Conservation (phyloP, 1,284 basidiomycete species). For the Entoloma clypeatum region DNA sequence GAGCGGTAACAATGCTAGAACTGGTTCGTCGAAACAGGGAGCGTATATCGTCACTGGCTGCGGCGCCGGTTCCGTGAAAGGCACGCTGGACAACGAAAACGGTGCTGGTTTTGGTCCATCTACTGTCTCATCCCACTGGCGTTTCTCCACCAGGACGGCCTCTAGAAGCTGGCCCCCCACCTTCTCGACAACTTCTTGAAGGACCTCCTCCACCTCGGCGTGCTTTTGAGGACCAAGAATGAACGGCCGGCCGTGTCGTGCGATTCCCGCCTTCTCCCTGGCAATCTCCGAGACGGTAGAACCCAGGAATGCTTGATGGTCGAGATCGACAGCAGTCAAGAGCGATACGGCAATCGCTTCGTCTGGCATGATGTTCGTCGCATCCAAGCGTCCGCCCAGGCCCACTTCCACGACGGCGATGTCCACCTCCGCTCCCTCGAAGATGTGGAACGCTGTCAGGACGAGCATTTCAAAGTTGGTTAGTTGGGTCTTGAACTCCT, state of each 20-base stretch:
- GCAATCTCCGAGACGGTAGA: slow-evolving; percentile 74
- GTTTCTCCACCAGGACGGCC: slow-evolving; percentile 25
- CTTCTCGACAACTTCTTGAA: slow-evolving; percentile 27
- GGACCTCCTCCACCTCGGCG: slow-evolving; percentile 41
- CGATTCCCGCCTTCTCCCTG: slow-evolving; percentile 82
- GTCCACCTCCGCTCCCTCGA: slow-evolving; percentile 69
- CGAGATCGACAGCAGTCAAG: slow-evolving; percentile 84
- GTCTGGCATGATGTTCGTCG: slow-evolving; percentile 85
- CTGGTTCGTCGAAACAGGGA: slow-evolving; percentile 38
- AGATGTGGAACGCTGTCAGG: slow-evolving; percentile 69
- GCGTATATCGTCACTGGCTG: slow-evolving; percentile 42
- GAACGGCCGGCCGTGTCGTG: slow-evolving; percentile 65
- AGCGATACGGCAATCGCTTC: slow-evolving; percentile 73
- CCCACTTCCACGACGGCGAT: slow-evolving; percentile 91
- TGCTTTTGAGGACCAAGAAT: slow-evolving; percentile 72
- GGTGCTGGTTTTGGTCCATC: slow-evolving; percentile 35
- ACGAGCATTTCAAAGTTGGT: slow-evolving; percentile 86
- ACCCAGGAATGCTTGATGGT: slow-evolving; percentile 91
- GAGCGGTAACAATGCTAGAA: slow-evolving; percentile 54
- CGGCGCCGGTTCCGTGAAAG: slow-evolving; percentile 38
- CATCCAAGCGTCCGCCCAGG: slow-evolving; percentile 90
- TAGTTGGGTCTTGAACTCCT: slow-evolving; percentile 43
- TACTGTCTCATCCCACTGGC: slow-evolving; percentile 33
- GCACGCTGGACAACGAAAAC: slow-evolving; percentile 23
- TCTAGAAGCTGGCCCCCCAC: slow-evolving; percentile 42